These are phyloP conservation scores for Podila verticillata DNA, from an alignment of 192 early-diverging fungal species.

Conservation along the genomic window DNA sequence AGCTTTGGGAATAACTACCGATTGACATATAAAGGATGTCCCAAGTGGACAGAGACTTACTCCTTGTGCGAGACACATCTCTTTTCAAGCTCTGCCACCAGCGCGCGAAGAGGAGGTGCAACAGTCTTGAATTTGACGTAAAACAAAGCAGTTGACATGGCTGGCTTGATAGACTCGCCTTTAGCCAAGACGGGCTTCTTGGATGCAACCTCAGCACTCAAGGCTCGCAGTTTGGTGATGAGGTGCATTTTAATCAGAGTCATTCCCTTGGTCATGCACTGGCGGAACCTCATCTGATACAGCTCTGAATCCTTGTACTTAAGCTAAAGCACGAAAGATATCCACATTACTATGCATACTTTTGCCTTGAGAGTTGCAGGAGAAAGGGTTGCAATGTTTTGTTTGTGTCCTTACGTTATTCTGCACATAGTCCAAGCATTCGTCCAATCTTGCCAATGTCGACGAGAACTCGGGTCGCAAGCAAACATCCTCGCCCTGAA, in stretches of 20 bases:
- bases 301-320: conserved; percentile 89
- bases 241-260: conserved; percentile 93
- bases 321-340: conserved; percentile 46
- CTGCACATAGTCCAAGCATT: conserved; percentile 81
- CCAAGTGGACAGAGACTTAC: conserved; percentile 55
- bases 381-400: not conserved
- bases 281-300: conserved; percentile 92
- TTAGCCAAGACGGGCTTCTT: conserved; percentile 62
- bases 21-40: not conserved
- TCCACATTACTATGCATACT: no score
- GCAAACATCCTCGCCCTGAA: conserved; percentile 88
- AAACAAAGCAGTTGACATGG: conserved; percentile 57
- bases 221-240: conserved; percentile 72
- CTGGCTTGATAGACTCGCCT: conserved; percentile 43
- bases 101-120: conserved; percentile 66
- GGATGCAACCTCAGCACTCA: conserved; percentile 66
- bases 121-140: conserved; percentile 86
- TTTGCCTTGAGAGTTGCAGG: not conserved
- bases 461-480: conserved; percentile 82
- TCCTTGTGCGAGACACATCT: conserved; percentile 73
- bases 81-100: conserved; percentile 83
- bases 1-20: not conserved
- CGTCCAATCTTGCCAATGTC: conserved; percentile 80
- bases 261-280: conserved; percentile 94
- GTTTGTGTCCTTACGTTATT: conserved; percentile 63